These are phyloP conservation scores for Solanum arcanum DNA, from an alignment of 257 asterid species.

Conservation along the genomic window DNA sequence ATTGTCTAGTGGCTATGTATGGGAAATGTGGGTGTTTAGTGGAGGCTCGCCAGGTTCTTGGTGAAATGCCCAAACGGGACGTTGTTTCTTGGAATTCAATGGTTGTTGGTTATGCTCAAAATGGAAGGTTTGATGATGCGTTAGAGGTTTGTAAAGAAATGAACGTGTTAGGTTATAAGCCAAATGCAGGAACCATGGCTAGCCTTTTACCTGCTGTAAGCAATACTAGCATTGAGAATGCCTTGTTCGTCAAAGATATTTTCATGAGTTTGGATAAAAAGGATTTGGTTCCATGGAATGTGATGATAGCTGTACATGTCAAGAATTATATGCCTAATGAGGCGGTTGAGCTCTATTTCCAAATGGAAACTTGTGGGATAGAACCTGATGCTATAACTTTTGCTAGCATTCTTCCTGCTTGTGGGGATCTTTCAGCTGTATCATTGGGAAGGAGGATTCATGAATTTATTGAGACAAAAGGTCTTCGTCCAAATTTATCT, in stretches of 20 bases:
- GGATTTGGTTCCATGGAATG: constrained; percentile 78
- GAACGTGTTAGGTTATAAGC: constrained; percentile 35
- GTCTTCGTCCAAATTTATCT: constrained; percentile 50
- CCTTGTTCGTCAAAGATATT: constrained; percentile 43
- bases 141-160: constrained; percentile 64
- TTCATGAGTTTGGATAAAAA: constrained; percentile 40
- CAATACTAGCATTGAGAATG: constrained; percentile 48
- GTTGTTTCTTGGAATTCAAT: constrained; percentile 84
- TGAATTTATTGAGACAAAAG: constrained; percentile 28
- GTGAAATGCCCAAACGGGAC: constrained; percentile 51
- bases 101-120: constrained; percentile 65
- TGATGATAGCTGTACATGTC: constrained; percentile 61
- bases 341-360: constrained; percentile 47
- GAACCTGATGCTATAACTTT: constrained; percentile 57
- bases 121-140: constrained; percentile 60
- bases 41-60: constrained; percentile 50
- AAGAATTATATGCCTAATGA: constrained; percentile 61
- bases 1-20: constrained; percentile 73
- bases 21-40: constrained; percentile 69
- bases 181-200: constrained; percentile 86
- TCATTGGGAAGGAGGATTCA: constrained; percentile 55
- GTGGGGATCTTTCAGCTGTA: constrained; percentile 76
- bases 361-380: constrained; percentile 48
- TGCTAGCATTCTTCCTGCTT: constrained; percentile 83
- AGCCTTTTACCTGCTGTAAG: constrained; percentile 80